Percentiles rank a stretch among this genome's conserved stretches.
These are phyloP conservation scores for Mycena albidolilacea DNA, from an alignment of 768 basidiomycete genomes.

Conservation along the genomic window DNA sequence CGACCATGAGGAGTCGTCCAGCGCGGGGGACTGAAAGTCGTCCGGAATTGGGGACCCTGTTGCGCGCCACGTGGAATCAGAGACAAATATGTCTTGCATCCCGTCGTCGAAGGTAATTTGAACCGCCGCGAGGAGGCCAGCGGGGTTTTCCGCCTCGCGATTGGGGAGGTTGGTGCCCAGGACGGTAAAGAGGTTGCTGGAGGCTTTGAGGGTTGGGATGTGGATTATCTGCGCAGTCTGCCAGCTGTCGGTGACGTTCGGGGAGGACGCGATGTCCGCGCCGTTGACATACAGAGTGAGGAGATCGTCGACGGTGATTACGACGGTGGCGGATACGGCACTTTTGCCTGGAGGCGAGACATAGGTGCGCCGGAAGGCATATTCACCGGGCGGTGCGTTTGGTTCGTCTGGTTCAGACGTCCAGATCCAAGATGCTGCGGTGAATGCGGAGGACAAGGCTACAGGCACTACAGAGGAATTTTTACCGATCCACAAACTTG, in stretches of 20 bases:
- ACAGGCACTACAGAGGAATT: conserved; percentile 29
- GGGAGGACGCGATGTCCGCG: conserved; percentile 39
- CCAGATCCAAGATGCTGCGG: conserved; percentile 49
- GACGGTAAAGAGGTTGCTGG: conserved; percentile 46
- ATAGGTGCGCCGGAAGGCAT: conserved; percentile 47
- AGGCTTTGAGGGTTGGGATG: conserved; percentile 31
- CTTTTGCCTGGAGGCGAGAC: conserved; percentile 41
- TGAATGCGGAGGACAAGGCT: conserved; percentile 39
- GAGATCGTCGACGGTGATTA: conserved; percentile 46
- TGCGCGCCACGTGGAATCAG: conserved; percentile 45
- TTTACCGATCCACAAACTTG: conserved; percentile 47
- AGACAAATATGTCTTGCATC: conserved; percentile 38
- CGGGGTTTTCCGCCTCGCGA: conserved; percentile 38
- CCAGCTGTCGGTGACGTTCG: conserved; percentile 43
- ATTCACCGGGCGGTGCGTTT: conserved; percentile 30
- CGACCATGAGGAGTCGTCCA: conserved; percentile 43
- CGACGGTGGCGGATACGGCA: conserved; percentile 38
- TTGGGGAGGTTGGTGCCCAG: conserved; percentile 43
- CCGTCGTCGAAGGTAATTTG: conserved; percentile 47
- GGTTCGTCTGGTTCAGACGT: conserved; percentile 39
- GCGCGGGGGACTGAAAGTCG: conserved; percentile 42
- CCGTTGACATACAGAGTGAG: conserved; percentile 49
- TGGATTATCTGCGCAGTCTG: conserved; percentile 42
- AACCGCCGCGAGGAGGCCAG: conserved; percentile 46
- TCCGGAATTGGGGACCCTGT: conserved; percentile 37